A percentile compares a stretch with the other conserved stretches of the same genome.
Evolutionary conservation across 2,329 filamentous ascomycete species (phyloP).

Genomic region (Fragosphaeria purpurea): DNA sequence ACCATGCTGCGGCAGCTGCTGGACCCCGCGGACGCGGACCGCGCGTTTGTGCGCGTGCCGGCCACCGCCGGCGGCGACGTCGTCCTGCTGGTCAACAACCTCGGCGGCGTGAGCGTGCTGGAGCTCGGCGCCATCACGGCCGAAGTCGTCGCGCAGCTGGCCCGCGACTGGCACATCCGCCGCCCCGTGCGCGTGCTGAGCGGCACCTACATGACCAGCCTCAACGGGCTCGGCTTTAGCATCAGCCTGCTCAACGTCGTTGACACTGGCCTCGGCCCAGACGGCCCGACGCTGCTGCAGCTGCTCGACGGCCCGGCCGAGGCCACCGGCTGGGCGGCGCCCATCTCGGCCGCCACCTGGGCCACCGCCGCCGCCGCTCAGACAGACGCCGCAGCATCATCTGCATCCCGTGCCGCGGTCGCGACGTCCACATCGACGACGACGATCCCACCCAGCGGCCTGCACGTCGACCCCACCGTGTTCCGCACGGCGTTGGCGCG

Average conservation of each 20-base stretch:
- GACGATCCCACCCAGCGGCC: conserved; percentile 29
- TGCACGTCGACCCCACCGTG: conserved; percentile 41
- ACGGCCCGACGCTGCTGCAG: conserved; percentile 53
- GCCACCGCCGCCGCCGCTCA: conserved; percentile 54
- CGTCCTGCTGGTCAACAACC: conserved; percentile 64
- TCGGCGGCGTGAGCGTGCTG: conserved; percentile 64
- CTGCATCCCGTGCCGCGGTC: conserved; percentile 12
- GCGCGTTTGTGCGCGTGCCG: conserved; percentile 57
- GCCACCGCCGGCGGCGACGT: conserved; percentile 53
- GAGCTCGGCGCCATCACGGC: conserved; percentile 63
- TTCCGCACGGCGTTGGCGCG: conserved; percentile 43
- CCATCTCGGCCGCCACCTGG: conserved; percentile 55
- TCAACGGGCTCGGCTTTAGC: conserved; percentile 69
- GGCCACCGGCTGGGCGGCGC: conserved; percentile 59
- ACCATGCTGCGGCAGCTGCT: conserved; percentile 63
- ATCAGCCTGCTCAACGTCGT: conserved; percentile 58
- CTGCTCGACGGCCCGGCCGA: conserved; percentile 61
- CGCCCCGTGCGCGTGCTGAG: conserved; percentile 54
- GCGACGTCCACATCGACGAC: conserved; percentile 11
- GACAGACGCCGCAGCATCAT: conserved; percentile 30
- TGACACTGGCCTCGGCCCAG: conserved; percentile 46
- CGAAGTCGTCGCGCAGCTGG: conserved; percentile 57
- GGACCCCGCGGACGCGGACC: conserved; percentile 54
- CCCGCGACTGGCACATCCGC: conserved; percentile 44
- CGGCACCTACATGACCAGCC: conserved; percentile 68